Base-by-base conservation (phyloP, 257 asterid genomes). In the Solanum etuberosum region DNA sequence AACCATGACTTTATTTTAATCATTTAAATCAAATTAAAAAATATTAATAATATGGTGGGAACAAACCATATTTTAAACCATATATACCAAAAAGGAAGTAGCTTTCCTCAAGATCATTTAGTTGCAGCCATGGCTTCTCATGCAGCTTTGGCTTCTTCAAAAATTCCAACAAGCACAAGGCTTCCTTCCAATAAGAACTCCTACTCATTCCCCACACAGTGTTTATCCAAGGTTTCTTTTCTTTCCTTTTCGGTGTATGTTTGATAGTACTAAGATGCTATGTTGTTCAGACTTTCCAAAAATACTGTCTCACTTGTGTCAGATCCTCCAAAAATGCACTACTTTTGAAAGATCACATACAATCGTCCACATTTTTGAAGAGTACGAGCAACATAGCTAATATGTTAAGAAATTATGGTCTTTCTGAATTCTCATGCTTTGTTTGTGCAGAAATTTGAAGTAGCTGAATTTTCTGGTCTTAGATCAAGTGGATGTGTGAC, bases 61-160 rank as follows among this genome's bases (percentile, higher is more conserved):
- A 88, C 34, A 88, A 27, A 68, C 42, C 16, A 72, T 48, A 51
- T 34, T 61, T 83, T 40, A 85, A 88, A 87, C 78, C 84, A 86
- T 90, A 88, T 42, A 88, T 72, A 86, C 46, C 73, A 57, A 59
- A 40, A 29, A 86, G 29, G 73, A 40, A 61, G 83, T 23, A 59
- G n/a, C 54, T 63, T 63, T 70, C 83, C 71, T 38, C 48, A 46
- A 51, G 76, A 84, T 81, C 67, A 81, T 90, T 92, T 84, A 87
- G 90, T 88, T 88, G 94, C 93, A 91, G 91, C 92, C 88, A 95
- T 94, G 99, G 98, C 99, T 43, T 90, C 95, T 90, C 91, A 96
- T 87, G 95, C 98, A 93, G 98, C 99, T 91, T 90, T 96, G 90
- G 98, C 93, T 83, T 95, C 95, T 90, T 95, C 98, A 89, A 93